Percentiles rank a stretch among this genome's conserved stretches.
These are phyloP conservation scores for Ilyonectria robusta DNA, from an alignment of 2,329 filamentous ascomycete genomes.

Conservation along the genomic window DNA sequence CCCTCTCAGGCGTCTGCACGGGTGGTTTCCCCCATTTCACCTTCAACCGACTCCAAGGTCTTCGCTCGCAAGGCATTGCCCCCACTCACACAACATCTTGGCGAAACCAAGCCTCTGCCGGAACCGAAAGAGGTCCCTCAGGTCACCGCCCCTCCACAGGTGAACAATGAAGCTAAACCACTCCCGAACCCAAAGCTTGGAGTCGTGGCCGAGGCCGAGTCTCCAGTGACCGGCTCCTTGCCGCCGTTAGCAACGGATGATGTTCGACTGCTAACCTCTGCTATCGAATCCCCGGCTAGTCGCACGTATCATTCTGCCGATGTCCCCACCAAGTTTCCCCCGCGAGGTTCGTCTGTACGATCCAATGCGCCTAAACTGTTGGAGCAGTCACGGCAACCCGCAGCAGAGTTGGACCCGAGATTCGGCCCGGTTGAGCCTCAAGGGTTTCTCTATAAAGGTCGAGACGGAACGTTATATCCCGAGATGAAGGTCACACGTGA, in stretches of 20 bases:
- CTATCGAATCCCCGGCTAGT: constrained; percentile 39
- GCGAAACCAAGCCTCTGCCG: constrained; percentile 43
- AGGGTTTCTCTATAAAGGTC: constrained; percentile 53
- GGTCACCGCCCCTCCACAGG: background rate
- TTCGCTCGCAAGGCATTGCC: constrained; percentile 49
- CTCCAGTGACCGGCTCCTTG: constrained; percentile 42
- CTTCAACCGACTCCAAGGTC: constrained; percentile 36
- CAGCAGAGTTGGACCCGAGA: constrained; percentile 48
- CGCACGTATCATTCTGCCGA: constrained; percentile 39
- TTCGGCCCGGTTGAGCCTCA: constrained; percentile 53
- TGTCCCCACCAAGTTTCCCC: constrained; percentile 46
- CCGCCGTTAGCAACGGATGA: constrained; percentile 36
- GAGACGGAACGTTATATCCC: constrained; percentile 58
- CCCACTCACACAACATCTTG: constrained; percentile 38
- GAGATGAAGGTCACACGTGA: constrained; percentile 56
- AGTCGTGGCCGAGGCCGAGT: constrained; percentile 16
- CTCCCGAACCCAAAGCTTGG: constrained; percentile 2
- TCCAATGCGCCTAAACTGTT: constrained; percentile 36
- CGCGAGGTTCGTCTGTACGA: constrained; percentile 52
- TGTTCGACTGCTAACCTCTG: constrained; percentile 31
- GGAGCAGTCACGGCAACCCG: constrained; percentile 43
- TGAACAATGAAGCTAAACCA: constrained; percentile 1
- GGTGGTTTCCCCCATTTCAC: constrained; percentile 31
- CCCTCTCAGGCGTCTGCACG: constrained; percentile 31
- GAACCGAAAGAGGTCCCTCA: constrained; percentile 30